phyloP scores from a whole-genome alignment of 78 protist species.

The Anaeramoeba flamelloides region DNA sequence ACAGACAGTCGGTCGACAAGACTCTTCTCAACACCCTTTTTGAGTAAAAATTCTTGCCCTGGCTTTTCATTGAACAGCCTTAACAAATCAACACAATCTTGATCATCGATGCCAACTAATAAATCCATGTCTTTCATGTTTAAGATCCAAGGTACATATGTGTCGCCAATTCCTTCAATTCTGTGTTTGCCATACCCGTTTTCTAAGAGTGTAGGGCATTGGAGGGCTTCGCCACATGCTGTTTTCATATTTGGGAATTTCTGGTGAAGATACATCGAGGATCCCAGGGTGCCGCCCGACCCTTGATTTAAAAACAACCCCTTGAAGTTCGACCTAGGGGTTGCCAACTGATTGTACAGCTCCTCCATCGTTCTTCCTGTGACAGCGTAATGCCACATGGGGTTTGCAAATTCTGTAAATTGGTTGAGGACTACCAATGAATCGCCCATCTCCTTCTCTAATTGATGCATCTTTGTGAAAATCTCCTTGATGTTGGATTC shows the following conservation, averaged over 20 bases:
- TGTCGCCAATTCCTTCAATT: conserved; percentile 42
- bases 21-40: conserved; percentile 13
- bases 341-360: conserved; percentile 2
- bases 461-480: conserved; percentile 24
- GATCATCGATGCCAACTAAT: conserved; percentile 20
- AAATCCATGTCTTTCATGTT: conserved; percentile 14
- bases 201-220: conserved; percentile 30
- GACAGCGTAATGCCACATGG: conserved; percentile 21
- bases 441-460: background rate
- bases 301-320: conserved; percentile 21
- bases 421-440: conserved; percentile 22
- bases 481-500: conserved; percentile 34
- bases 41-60: conserved; percentile 13
- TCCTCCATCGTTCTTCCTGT: conserved; percentile 29
- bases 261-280: conserved; percentile 26
- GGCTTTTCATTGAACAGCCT: conserved; percentile 18
- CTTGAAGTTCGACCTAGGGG: background rate
- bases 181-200: conserved; percentile 35
- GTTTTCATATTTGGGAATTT: conserved; percentile 8
- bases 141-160: conserved; percentile 35
- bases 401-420: conserved; percentile 19
- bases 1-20: conserved; percentile 5
- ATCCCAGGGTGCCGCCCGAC: conserved; percentile 31
- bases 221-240: conserved; percentile 27
- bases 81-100: background rate